Percentiles rank a stretch among this genome's conserved stretches.
Conservation (phyloP, 116 monocot species). For the Zostera marina region DNA sequence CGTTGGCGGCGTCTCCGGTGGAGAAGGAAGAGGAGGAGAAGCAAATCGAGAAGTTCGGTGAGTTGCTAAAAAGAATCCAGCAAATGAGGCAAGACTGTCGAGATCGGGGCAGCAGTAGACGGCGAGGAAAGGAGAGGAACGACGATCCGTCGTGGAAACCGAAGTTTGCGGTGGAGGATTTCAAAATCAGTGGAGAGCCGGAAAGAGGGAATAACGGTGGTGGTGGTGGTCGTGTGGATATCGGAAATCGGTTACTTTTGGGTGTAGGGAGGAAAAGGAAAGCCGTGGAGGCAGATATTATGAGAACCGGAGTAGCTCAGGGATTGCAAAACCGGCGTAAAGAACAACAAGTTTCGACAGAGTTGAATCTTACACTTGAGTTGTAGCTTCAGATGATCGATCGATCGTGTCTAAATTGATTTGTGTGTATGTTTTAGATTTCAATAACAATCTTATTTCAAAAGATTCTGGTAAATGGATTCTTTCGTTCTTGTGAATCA, state of each 20-base stretch:
- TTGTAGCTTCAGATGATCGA: background rate
- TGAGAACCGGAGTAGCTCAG: background rate
- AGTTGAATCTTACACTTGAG: background rate
- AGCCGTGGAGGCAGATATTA: background rate
- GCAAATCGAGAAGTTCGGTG: conserved; percentile 1
- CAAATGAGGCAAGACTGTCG: background rate
- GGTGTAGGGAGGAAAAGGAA: background rate
- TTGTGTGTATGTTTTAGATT: too few species aligned
- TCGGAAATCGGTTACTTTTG: too few species aligned
- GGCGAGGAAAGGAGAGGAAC: background rate
- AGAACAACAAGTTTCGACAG: background rate
- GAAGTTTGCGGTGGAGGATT: background rate
- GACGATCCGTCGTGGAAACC: background rate
- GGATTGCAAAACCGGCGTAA: background rate
- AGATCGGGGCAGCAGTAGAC: background rate
- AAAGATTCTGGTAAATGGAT: too few species aligned
- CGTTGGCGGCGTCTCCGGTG: background rate
- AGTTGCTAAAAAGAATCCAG: background rate
- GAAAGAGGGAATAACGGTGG: too few species aligned
- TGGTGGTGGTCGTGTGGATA: background rate
- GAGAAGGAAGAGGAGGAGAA: background rate
- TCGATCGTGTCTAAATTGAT: too few species aligned
- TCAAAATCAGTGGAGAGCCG: background rate
- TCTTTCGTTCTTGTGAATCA: too few species aligned
- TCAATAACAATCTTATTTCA: too few species aligned